Conservation (phyloP, 306 rosid species). For the Fragaria nilgerrensis region DNA sequence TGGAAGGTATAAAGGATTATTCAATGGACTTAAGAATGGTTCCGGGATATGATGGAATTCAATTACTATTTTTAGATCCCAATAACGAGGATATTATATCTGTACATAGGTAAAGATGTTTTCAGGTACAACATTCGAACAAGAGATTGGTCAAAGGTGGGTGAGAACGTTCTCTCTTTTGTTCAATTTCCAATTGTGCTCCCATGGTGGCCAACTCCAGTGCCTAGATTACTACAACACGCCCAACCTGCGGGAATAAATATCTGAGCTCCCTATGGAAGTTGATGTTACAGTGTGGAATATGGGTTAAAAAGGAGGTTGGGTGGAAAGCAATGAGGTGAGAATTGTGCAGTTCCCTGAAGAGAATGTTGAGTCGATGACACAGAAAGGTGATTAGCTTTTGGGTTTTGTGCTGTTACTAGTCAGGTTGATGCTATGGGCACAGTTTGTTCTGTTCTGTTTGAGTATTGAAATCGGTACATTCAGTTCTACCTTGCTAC, state of each 20-base stretch:
- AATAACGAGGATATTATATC: not conserved
- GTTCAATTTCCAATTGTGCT: not conserved
- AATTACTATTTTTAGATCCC: not conserved
- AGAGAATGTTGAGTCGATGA: not conserved
- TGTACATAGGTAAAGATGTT: not conserved
- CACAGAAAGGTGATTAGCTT: not conserved
- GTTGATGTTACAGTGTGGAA: not conserved
- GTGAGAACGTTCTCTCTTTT: not conserved
- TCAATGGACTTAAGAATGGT: not conserved
- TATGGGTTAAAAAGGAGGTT: not conserved
- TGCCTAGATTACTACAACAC: not conserved
- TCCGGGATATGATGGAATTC: not conserved
- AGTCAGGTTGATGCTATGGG: not conserved
- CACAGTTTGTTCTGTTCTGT: not conserved
- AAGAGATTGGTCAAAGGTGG: not conserved
- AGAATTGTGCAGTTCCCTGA: not conserved
- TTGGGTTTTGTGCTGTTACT: not conserved
- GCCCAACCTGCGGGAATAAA: not conserved
- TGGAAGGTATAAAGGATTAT: not conserved
- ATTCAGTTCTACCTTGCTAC: not conserved
- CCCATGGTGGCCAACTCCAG: slow-evolving; percentile 4
- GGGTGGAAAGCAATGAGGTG: not conserved
- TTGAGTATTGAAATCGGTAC: not conserved
- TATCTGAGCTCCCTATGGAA: not conserved
- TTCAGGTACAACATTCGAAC: not conserved